Evolutionary conservation across 2,329 filamentous ascomycete species (phyloP), one percentile per base, ranked within the genome.

Genomic region (Monosporascus sp.): DNA sequence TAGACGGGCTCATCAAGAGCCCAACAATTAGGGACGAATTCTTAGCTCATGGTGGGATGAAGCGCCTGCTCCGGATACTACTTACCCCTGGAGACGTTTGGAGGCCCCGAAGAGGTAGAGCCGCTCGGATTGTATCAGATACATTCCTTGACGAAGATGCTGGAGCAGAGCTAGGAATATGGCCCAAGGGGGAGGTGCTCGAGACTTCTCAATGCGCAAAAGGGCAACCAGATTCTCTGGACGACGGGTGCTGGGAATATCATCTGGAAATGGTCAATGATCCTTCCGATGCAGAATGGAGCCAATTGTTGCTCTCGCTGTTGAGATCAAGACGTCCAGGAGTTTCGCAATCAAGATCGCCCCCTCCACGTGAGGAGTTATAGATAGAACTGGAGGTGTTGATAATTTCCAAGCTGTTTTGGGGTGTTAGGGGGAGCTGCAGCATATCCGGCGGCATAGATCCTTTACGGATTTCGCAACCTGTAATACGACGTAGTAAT

Each of bases 131-230:
- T 52, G 75, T 86, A 27, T 73, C 80, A 37, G 85, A 88, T 62
- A 84, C 77, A 55, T 88, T 88, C 63, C 70, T 88, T n/a, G 84
- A 88, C 61, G 76, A 79, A 56, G 75, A 80, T 52, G 83, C 85
- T 75, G 83, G 83, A 41, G 83, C 83, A 2, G 70, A 72, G 24
- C 57, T 77, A 18, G 80, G 81, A 0, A 69, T 81, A 56, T 87
- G 82, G 82, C 82, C 82, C 0, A 71, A 58, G 22, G 60, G 58
- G 20, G 57, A 62, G 5, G 68, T 68, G 48, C 60, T 65, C 39
- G 65, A 65, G 24, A 70, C 73, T 20, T 60, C 60, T 52, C 58
- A 67, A 47, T 81, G 76, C 46, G 65, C 61, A 41, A 57, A 58
- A 17, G 64, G 59, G 2, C 68, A 63, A 15, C 55, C 57, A 18